These are phyloP conservation scores for Pseudozyma sp. DNA, from an alignment of 1,284 basidiomycete species.

Conservation along the genomic window DNA sequence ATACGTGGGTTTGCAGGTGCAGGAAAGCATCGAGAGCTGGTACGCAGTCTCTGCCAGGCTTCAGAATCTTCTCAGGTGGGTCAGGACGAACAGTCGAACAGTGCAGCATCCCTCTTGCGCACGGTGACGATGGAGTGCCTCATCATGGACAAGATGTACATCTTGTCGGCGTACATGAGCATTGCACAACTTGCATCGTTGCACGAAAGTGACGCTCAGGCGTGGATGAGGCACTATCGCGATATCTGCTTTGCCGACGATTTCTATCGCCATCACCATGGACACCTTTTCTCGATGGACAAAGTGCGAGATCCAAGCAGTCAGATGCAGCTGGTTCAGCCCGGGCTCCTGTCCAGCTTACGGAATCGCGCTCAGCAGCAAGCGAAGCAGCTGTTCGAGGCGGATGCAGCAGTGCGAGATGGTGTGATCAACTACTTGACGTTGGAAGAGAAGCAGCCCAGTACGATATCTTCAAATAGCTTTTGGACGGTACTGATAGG, in stretches of 20 bases:
- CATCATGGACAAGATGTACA: conserved; percentile 79
- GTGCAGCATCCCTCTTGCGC: conserved; percentile 76
- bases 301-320: background rate
- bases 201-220: background rate
- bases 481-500: conserved; percentile 15
- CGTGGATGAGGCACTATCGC: conserved; percentile 15
- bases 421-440: conserved; percentile 14
- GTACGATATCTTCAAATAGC: background rate
- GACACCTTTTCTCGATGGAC: conserved; percentile 8
- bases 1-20: conserved; percentile 86
- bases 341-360: conserved; percentile 16
- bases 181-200: conserved; percentile 14
- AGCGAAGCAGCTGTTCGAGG: conserved; percentile 10
- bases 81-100: background rate
- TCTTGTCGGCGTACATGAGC: conserved; percentile 26
- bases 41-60: conserved; percentile 40
- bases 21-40: conserved; percentile 68
- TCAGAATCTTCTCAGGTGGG: conserved; percentile 5
- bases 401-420: conserved; percentile 1
- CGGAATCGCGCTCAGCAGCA: conserved; percentile 18
- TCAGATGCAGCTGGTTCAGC: conserved; percentile 24
- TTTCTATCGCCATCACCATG: conserved; percentile 21
- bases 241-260: conserved; percentile 37
- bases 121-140: conserved; percentile 87
- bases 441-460: background rate